phyloP scores from a whole-genome alignment of 352 stramenopile genomes.

The Phytopythium aichiense region DNA sequence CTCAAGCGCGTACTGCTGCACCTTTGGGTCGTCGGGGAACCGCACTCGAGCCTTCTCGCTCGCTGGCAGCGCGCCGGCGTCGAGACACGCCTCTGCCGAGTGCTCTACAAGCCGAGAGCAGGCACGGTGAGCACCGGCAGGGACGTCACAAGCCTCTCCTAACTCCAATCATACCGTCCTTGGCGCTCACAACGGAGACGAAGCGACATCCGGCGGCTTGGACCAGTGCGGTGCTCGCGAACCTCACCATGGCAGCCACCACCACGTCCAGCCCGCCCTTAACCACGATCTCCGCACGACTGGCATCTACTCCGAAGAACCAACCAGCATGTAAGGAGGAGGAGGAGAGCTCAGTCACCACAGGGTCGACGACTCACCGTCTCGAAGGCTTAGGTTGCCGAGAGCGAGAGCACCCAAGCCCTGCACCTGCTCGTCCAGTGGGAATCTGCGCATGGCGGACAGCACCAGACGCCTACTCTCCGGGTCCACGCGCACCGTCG shows the following conservation, averaged over 20 bases:
- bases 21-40: constrained; percentile 37
- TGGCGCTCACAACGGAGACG: constrained; percentile 41
- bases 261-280: constrained; percentile 47
- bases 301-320: constrained; percentile 26
- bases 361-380: constrained; percentile 20
- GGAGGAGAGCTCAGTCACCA: background rate
- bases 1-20: constrained; percentile 47
- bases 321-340: background rate
- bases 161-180: constrained; percentile 27
- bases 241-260: constrained; percentile 47
- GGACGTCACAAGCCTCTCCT: background rate
- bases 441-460: constrained; percentile 54
- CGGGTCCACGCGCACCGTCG: constrained; percentile 41
- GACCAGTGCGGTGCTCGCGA: constrained; percentile 32
- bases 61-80: constrained; percentile 38
- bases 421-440: constrained; percentile 52
- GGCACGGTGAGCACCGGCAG: background rate
- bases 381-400: constrained; percentile 51
- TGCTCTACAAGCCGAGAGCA: constrained; percentile 19
- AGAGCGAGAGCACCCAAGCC: constrained; percentile 46
- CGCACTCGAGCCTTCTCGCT: constrained; percentile 50
- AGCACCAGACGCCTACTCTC: constrained; percentile 52
- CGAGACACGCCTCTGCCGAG: constrained; percentile 40
- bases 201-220: constrained; percentile 56
- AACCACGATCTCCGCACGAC: constrained; percentile 49